phyloP scores from a whole-genome alignment of 805 yeast species.

The Hermanozyma aechmeae region DNA sequence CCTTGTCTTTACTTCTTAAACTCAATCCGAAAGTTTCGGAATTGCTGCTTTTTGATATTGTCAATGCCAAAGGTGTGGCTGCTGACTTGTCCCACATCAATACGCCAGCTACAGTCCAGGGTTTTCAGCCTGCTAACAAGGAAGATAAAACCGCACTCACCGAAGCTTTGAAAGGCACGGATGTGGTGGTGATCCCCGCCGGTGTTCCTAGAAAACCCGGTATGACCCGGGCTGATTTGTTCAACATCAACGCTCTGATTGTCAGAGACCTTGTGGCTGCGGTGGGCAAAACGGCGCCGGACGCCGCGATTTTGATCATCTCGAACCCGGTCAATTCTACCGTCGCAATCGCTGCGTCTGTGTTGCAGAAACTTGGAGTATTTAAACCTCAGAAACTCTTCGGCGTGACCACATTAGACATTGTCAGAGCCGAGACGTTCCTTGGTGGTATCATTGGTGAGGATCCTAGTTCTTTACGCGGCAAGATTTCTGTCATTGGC shows the following conservation, averaged over 20 bases:
- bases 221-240: slow-evolving; percentile 39
- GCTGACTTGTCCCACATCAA: slow-evolving; percentile 37
- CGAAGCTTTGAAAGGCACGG: slow-evolving; percentile 28
- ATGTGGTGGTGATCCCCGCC: slow-evolving; percentile 36
- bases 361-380: slow-evolving; percentile 36
- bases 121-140: slow-evolving; percentile 31
- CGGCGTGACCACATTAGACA: slow-evolving; percentile 38
- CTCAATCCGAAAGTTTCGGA: slow-evolving; percentile 29
- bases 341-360: slow-evolving; percentile 41
- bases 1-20: slow-evolving; percentile 33
- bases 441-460: slow-evolving; percentile 27
- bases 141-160: slow-evolving; percentile 27
- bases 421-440: slow-evolving; percentile 38
- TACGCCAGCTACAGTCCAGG: slow-evolving; percentile 29
- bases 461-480: slow-evolving; percentile 23
- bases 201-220: slow-evolving; percentile 43
- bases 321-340: slow-evolving; percentile 40
- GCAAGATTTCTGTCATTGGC: slow-evolving; percentile 34
- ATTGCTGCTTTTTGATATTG: slow-evolving; percentile 34
- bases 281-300: slow-evolving; percentile 28
- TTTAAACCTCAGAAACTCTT: slow-evolving; percentile 36
- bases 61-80: slow-evolving; percentile 37
- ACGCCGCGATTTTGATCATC: slow-evolving; percentile 35
- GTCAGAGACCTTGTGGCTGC: slow-evolving; percentile 34
- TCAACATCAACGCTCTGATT: slow-evolving; percentile 37